A percentile compares a stretch with the other conserved stretches of the same genome.
Conservation (phyloP, 257 asterid species). For the Knoxia roxburghii region DNA sequence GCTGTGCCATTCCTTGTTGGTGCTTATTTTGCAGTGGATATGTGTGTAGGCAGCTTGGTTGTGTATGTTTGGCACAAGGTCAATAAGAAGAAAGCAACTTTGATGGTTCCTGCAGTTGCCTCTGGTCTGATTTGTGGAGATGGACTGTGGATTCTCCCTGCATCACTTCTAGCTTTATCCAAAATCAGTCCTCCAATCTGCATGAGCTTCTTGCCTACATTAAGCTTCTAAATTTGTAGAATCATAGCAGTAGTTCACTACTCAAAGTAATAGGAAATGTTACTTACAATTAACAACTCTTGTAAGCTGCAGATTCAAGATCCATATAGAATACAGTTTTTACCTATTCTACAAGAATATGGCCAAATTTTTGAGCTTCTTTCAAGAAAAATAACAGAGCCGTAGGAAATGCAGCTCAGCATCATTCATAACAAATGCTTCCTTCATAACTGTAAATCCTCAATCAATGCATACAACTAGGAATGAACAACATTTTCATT, state of each 20-base stretch:
- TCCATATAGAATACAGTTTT: too few relatives aligned
- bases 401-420: background rate
- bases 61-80: conserved; percentile 25
- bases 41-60: conserved; percentile 28
- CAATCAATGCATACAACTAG: background rate
- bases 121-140: conserved; percentile 34
- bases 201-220: conserved; percentile 21
- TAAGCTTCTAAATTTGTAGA: background rate
- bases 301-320: too few relatives aligned
- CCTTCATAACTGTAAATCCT: background rate
- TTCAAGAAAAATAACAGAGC: background rate
- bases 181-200: conserved; percentile 25
- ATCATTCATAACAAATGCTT: background rate
- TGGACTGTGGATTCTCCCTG: conserved; percentile 33
- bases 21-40: conserved; percentile 29
- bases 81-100: conserved; percentile 15
- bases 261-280: background rate
- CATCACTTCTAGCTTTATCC: conserved; percentile 23
- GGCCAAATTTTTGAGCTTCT: background rate
- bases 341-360: too few relatives aligned
- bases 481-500: background rate
- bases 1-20: conserved; percentile 34
- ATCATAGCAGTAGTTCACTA: background rate
- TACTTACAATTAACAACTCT: too few relatives aligned
- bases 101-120: conserved; percentile 34